Conservation (phyloP, 257 asterid species). For the Fraxinus americana region DNA sequence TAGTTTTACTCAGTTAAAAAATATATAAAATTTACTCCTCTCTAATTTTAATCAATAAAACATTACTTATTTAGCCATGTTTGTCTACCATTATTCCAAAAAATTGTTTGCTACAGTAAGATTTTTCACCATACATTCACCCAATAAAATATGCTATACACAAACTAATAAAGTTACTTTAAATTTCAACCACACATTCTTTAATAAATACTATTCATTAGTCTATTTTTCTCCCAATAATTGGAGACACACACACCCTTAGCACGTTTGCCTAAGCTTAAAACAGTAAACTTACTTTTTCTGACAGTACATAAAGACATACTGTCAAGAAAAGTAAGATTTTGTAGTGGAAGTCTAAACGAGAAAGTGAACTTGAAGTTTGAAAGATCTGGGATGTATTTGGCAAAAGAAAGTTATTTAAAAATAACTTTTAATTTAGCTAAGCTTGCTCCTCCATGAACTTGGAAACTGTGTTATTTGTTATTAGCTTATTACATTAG, state of each 20-base stretch:
- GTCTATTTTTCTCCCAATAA: too few relatives aligned
- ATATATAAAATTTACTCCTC: too few relatives aligned
- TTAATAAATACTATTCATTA: too few relatives aligned
- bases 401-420: not conserved
- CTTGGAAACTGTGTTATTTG: not conserved
- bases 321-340: not conserved
- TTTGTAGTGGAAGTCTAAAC: not conserved
- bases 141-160: too few relatives aligned
- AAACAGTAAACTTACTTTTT: not conserved
- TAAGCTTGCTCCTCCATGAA: too few relatives aligned
- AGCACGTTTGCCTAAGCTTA: not conserved
- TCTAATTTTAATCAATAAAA: not conserved
- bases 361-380: not conserved
- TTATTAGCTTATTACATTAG: not conserved
- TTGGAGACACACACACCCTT: too few relatives aligned
- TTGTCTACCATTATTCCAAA: too few relatives aligned
- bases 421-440: too few relatives aligned
- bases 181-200: too few relatives aligned
- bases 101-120: too few relatives aligned
- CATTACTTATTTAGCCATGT: not conserved
- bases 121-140: too few relatives aligned
- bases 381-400: not conserved
- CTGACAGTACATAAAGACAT: not conserved
- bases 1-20: not conserved
- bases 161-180: too few relatives aligned